A percentile compares a stretch with the other conserved stretches of the same genome.
These are phyloP conservation scores for Fusarium zealandicum DNA, from an alignment of 2,329 filamentous ascomycete species.

Conservation along the genomic window DNA sequence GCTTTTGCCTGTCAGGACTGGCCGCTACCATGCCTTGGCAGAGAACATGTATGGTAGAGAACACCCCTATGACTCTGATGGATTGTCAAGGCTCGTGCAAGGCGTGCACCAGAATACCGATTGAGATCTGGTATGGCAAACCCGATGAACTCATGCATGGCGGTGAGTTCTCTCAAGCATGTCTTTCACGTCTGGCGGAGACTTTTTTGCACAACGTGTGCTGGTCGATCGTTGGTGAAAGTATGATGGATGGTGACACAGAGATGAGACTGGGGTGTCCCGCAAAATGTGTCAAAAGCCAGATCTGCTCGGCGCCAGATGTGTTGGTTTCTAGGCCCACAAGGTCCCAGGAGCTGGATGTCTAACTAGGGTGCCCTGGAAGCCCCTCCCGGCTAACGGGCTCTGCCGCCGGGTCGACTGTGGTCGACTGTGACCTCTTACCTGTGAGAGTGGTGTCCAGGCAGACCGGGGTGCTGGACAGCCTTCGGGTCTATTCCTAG, in stretches of 20 bases:
- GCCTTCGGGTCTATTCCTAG: conserved; percentile 42
- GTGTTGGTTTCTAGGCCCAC: conserved; percentile 33
- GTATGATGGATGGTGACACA: conserved; percentile 42
- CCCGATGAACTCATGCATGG: conserved; percentile 29
- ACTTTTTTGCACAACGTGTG: conserved; percentile 20
- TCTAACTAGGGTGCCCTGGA: conserved; percentile 34
- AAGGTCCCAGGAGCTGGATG: conserved; percentile 28
- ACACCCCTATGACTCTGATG: conserved; percentile 24
- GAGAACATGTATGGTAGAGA: conserved; percentile 32
- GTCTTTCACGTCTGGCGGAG: conserved; percentile 13
- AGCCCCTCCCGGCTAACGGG: conserved; percentile 38
- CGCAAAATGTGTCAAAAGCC: conserved; percentile 44
- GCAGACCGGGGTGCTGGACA: conserved; percentile 30
- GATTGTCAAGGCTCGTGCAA: conserved; percentile 13
- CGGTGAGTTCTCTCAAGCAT: conserved; percentile 26
- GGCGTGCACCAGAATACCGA: conserved; percentile 12
- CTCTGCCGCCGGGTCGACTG: conserved; percentile 34
- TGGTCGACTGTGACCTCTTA: conserved; percentile 27
- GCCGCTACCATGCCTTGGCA: conserved; percentile 28
- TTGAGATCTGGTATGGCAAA: conserved; percentile 28
- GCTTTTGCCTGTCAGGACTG: conserved; percentile 36
- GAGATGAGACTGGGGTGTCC: conserved; percentile 44
- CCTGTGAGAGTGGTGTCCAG: conserved; percentile 15
- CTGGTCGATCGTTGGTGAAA: conserved; percentile 35
- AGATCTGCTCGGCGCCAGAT: conserved; percentile 42